Conservation (phyloP, 495 filamentous ascomycete species). For the Hypoxylon cercidicola region DNA sequence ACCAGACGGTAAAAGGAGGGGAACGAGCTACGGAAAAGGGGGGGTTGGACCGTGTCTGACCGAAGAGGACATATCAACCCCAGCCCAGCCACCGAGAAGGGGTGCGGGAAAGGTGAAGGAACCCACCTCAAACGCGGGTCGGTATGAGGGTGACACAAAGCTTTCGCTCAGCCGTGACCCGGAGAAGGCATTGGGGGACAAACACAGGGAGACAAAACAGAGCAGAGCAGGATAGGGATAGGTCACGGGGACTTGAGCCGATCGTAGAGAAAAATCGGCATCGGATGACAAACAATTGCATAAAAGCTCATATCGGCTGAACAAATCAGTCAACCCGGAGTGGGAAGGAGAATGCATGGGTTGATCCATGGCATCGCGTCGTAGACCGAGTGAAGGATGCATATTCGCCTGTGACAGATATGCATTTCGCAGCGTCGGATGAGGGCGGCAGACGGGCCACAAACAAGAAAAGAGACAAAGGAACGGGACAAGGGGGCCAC, state of each 20-base stretch:
- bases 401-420: slow-evolving; percentile 46
- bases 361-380: slow-evolving; percentile 44
- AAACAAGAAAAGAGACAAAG: slow-evolving; percentile 30
- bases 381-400: slow-evolving; percentile 45
- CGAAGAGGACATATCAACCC: slow-evolving; percentile 27
- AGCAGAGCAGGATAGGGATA: slow-evolving; percentile 6
- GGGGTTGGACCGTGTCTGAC: slow-evolving; percentile 45
- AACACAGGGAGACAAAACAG: slow-evolving; percentile 18
- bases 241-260: slow-evolving; percentile 37
- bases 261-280: slow-evolving; percentile 40
- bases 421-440: slow-evolving; percentile 45
- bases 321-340: slow-evolving; percentile 45
- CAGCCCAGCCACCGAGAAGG: slow-evolving; percentile 41
- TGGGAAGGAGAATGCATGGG: slow-evolving; percentile 38
- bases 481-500: slow-evolving; percentile 28
- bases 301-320: slow-evolving; percentile 46
- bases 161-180: slow-evolving; percentile 38
- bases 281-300: slow-evolving; percentile 47
- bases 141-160: slow-evolving; percentile 42
- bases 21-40: slow-evolving; percentile 33
- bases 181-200: slow-evolving; percentile 27
- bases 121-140: slow-evolving; percentile 33
- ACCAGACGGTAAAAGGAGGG: slow-evolving; percentile 23
- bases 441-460: slow-evolving; percentile 42
- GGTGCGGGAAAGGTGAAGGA: slow-evolving; percentile 38